Evolutionary conservation across 805 yeast species (phyloP).

Genomic region (Priceomyces carsonii): DNA sequence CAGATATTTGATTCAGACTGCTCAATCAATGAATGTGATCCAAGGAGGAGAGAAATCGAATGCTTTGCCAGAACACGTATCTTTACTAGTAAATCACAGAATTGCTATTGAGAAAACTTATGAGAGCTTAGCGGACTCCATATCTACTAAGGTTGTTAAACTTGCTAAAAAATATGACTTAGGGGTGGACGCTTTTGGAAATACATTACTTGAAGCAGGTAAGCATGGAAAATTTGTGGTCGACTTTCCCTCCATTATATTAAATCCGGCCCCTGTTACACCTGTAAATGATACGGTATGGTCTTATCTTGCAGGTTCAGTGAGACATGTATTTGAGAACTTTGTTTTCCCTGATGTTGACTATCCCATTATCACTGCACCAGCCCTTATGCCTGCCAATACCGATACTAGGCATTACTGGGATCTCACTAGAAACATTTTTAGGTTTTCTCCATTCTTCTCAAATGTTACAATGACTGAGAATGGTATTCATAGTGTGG

Average conservation of each 20-base stretch:
- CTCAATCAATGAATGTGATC: slow-evolving; percentile 35
- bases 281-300: slow-evolving; percentile 48
- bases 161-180: slow-evolving; percentile 30
- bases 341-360: slow-evolving; percentile 35
- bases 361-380: slow-evolving; percentile 41
- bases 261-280: slow-evolving; percentile 49
- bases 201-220: slow-evolving; percentile 13
- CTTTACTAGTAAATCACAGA: slow-evolving; percentile 34
- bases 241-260: slow-evolving; percentile 12
- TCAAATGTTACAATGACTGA: slow-evolving; percentile 17
- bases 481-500: slow-evolving; percentile 33
- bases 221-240: slow-evolving; percentile 16
- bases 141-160: slow-evolving; percentile 19
- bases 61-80: slow-evolving; percentile 38
- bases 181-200: slow-evolving; percentile 23
- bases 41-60: slow-evolving; percentile 41
- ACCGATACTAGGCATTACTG: slow-evolving; percentile 65
- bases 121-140: slow-evolving; percentile 20
- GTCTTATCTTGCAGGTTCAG: slow-evolving; percentile 60
- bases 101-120: slow-evolving; percentile 31
- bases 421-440: slow-evolving; percentile 54
- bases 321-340: slow-evolving; percentile 63
- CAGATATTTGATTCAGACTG: slow-evolving; percentile 29
- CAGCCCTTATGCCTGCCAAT: slow-evolving; percentile 56
- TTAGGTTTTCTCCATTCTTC: slow-evolving; percentile 42